Evolutionary conservation across 2,329 filamentous ascomycete species (phyloP), one percentile per base, ranked within the genome.

Genomic region (Fusarium tanahbumbuense): DNA sequence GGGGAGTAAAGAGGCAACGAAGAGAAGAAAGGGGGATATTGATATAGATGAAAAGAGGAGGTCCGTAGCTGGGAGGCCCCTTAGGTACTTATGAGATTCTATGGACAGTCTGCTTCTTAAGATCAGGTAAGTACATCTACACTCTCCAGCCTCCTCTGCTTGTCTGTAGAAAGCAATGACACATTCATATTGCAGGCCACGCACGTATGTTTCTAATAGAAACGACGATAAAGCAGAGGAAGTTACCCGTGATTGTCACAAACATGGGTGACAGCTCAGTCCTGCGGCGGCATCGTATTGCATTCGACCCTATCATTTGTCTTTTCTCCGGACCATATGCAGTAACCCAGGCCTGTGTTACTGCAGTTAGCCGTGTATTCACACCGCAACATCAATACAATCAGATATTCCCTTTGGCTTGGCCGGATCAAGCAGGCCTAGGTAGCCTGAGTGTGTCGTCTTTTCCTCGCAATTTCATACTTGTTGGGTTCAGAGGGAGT

Each of bases 21-120:
- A 7, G 18, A 37, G 34, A n/a, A 37, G 34, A 37, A 37, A 37
- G 18, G 34, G 34, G 34, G 18, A 11, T 37, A 12, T 4, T 37
- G 10, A n/a, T 37, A 18, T n/a, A 37, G 18, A n/a, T 37, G 18
- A 18, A 11, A n/a, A 37, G 34, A n/a, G 34, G 34, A n/a, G 9
- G 3, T 37, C 34, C 3, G 6, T n/a, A 4, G 10, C 34, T 37
- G 34, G 8, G 34, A 12, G 18, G 10, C 2, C 18, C 18, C 9
- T 3, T 3, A n/a, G n/a, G n/a, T 37, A 18, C 34, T 37, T n/a
- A 37, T 37, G 5, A n/a, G 3, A 4, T 7, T 37, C 6, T 0
- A 37, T n/a, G 10, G 5, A n/a, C 34, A n/a, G 18, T 37, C 3
- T 37, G 6, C 34, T 37, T n/a, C 16, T 37, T 4, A 12, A 3